A percentile compares a stretch with the other conserved stretches of the same genome.
phyloP scores from a whole-genome alignment of 1,139 yeast species.

The Candida labiduridarum region DNA sequence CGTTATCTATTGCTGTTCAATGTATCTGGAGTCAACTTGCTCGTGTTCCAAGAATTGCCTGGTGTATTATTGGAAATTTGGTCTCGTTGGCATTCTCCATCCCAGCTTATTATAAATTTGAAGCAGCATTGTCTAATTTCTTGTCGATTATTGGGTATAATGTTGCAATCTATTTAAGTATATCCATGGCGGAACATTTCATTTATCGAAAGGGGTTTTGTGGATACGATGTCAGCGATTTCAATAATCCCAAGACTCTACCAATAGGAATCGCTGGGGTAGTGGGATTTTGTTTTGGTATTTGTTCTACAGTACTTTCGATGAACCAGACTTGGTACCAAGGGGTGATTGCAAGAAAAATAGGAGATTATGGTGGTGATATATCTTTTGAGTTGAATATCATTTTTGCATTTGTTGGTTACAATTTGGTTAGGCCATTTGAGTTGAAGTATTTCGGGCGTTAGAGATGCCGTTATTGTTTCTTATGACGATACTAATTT shows the following conservation, averaged over 20 bases:
- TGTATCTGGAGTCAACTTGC: slow-evolving; percentile 32
- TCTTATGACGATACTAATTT: background rate
- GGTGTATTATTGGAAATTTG: slow-evolving; percentile 33
- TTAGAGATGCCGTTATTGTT: slow-evolving; percentile 2
- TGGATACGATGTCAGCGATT: slow-evolving; percentile 27
- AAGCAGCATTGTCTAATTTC: slow-evolving; percentile 31
- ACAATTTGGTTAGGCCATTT: slow-evolving; percentile 27
- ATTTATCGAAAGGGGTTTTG: slow-evolving; percentile 27
- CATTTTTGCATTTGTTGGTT: slow-evolving; percentile 27
- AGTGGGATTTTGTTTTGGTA: slow-evolving; percentile 27
- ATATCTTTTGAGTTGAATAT: slow-evolving; percentile 31
- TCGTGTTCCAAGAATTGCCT: slow-evolving; percentile 30
- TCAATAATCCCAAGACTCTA: slow-evolving; percentile 21
- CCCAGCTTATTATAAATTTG: slow-evolving; percentile 35
- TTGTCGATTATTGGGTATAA: slow-evolving; percentile 33
- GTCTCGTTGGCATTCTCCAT: slow-evolving; percentile 32
- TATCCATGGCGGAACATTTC: slow-evolving; percentile 30
- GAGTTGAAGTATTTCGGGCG: slow-evolving; percentile 28
- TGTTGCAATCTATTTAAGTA: slow-evolving; percentile 31
- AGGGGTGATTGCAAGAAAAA: slow-evolving; percentile 27
- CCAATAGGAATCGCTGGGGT: slow-evolving; percentile 33
- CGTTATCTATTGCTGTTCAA: slow-evolving; percentile 30
- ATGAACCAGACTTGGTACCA: slow-evolving; percentile 36
- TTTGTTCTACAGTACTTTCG: slow-evolving; percentile 30
- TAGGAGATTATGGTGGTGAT: slow-evolving; percentile 26